These are phyloP conservation scores for Hemisphaericaspora xylanilytica DNA, from an alignment of 1,139 yeast genomes.

Conservation along the genomic window DNA sequence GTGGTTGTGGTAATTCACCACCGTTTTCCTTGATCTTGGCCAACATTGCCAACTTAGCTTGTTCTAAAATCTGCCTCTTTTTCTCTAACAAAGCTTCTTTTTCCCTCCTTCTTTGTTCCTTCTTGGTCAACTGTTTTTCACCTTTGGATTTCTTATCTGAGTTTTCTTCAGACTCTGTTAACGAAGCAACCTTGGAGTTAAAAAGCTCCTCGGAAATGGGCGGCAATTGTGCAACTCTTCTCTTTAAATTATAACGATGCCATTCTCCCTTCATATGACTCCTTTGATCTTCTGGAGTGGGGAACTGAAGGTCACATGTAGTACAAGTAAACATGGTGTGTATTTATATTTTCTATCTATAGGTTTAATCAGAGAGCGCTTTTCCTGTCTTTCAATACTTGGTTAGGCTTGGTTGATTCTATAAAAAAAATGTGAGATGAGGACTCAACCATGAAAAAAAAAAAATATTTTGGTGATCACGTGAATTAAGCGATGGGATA, in stretches of 20 bases:
- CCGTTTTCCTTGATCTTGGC: conserved; percentile 28
- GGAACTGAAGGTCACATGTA: conserved; percentile 43
- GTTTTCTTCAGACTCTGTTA: conserved; percentile 23
- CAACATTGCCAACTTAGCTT: conserved; percentile 57
- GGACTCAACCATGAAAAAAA: neutral
- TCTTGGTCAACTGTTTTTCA: conserved; percentile 50
- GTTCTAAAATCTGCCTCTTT: conserved; percentile 57
- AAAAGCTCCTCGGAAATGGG: conserved; percentile 51
- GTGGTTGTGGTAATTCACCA: conserved; percentile 14
- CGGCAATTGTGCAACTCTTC: conserved; percentile 60
- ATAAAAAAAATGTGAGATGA: neutral
- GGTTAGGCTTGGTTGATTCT: too few relatives aligned
- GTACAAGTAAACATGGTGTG: conserved; percentile 39
- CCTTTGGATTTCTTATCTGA: conserved; percentile 14
- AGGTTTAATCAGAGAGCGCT: too few relatives aligned
- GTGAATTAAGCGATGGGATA: neutral
- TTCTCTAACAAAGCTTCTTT: conserved; percentile 63
- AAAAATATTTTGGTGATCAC: neutral
- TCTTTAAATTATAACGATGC: conserved; percentile 66
- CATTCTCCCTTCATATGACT: conserved; percentile 65
- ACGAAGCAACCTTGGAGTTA: conserved; percentile 42
- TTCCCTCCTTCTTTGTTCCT: conserved; percentile 61
- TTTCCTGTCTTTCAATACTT: too few relatives aligned
- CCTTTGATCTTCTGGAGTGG: conserved; percentile 41
- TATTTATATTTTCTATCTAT: too few relatives aligned